Conservation (phyloP, 106 monocot species). For the Alisma plantagoaquatica region DNA sequence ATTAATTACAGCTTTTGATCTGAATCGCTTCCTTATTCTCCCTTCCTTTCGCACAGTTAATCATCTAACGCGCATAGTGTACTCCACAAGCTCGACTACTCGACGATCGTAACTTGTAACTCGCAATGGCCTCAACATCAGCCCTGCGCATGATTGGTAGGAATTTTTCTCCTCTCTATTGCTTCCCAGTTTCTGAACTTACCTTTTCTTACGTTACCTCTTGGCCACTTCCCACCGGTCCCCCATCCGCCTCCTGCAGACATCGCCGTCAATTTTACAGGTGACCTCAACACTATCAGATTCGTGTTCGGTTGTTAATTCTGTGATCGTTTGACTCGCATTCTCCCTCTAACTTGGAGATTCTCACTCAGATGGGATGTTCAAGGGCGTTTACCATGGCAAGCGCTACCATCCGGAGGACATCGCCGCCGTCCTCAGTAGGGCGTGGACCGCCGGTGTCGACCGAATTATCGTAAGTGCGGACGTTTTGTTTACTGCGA, state of each 20-base stretch:
- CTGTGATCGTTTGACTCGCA: background rate
- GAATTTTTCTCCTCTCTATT: background rate
- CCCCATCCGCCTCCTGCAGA: conserved; percentile 28
- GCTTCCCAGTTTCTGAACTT: background rate
- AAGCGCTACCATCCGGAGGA: conserved; percentile 66
- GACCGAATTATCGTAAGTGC: conserved; percentile 84
- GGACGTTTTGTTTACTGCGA: background rate
- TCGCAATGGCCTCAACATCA: too few relatives aligned
- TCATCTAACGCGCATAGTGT: too few relatives aligned
- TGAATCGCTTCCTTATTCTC: too few relatives aligned
- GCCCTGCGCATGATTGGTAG: conserved; percentile 22
- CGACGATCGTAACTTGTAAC: too few relatives aligned
- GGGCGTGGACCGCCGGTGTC: conserved; percentile 87
- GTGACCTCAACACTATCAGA: conserved; percentile 16
- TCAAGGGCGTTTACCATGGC: conserved; percentile 94
- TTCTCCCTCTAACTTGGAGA: background rate
- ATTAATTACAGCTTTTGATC: too few relatives aligned
- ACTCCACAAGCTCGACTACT: too few relatives aligned
- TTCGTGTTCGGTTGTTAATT: background rate
- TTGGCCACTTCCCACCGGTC: background rate
- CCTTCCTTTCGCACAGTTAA: too few relatives aligned
- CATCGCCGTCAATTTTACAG: conserved; percentile 89
- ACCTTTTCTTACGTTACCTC: background rate
- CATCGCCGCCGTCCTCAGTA: conserved; percentile 57
- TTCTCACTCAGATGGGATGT: conserved; percentile 88